Conservation (phyloP, 2,329 filamentous ascomycete species). For the Botrytis elliptica region DNA sequence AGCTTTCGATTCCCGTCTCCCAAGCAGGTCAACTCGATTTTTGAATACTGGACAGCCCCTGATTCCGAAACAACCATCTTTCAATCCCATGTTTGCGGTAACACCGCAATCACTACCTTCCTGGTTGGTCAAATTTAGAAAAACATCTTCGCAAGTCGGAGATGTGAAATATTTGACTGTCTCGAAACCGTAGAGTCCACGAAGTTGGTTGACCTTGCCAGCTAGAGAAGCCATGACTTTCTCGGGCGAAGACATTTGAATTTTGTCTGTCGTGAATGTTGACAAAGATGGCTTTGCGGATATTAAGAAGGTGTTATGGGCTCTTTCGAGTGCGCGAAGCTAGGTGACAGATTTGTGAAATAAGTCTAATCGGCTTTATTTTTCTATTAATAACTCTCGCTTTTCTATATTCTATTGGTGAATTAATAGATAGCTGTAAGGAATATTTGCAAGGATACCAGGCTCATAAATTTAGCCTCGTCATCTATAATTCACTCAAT, state of each 20-base stretch:
- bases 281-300: not conserved
- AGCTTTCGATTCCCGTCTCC: not conserved
- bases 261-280: not conserved
- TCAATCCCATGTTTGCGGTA: not conserved
- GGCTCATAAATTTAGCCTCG: not conserved
- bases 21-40: not conserved
- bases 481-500: not conserved
- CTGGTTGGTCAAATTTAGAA: not conserved
- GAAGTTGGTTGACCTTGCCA: not conserved
- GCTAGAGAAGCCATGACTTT: not conserved
- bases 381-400: not conserved
- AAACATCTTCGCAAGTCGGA: too few species aligned
- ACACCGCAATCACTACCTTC: not conserved
- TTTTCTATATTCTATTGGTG: not conserved
- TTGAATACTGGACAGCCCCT: not conserved
- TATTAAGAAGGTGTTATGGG: not conserved
- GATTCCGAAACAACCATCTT: not conserved
- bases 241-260: not conserved
- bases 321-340: not conserved
- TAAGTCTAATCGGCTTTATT: too few species aligned
- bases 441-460: not conserved
- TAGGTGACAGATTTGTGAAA: not conserved
- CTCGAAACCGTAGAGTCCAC: not conserved
- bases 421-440: not conserved
- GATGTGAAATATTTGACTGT: not conserved